Conservation (phyloP, 805 yeast genomes). For the Hanseniaspora occidentalis region DNA sequence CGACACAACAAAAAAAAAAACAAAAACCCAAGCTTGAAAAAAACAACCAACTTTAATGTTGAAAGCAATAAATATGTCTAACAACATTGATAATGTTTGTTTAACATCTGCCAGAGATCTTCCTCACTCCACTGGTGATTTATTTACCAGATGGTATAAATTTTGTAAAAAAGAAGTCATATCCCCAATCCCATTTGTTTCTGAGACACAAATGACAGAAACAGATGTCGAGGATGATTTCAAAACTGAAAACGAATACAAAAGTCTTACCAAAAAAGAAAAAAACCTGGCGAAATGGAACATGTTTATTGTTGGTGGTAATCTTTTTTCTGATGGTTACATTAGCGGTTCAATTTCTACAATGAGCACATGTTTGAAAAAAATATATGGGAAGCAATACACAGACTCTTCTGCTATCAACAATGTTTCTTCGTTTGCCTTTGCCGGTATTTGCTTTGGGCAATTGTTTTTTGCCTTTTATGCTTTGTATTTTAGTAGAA, state of each 20-base stretch:
- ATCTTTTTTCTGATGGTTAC: slow-evolving; percentile 87
- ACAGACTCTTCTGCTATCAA: slow-evolving; percentile 53
- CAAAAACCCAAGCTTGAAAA: too few relatives aligned
- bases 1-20: too few relatives aligned
- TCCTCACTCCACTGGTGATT: too few relatives aligned
- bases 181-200: too few relatives aligned
- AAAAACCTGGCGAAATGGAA: background rate
- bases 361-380: slow-evolving; percentile 61
- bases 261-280: background rate
- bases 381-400: slow-evolving; percentile 53
- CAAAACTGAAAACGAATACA: background rate
- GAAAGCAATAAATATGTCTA: too few relatives aligned
- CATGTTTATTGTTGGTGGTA: background rate
- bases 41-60: too few relatives aligned
- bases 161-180: too few relatives aligned
- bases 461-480: slow-evolving; percentile 69
- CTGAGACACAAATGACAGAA: too few relatives aligned
- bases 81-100: too few relatives aligned
- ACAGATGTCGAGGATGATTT: background rate
- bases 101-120: too few relatives aligned
- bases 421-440: slow-evolving; percentile 76
- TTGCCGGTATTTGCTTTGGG: slow-evolving; percentile 86
- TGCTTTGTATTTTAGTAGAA: slow-evolving; percentile 72
- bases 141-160: too few relatives aligned
- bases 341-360: slow-evolving; percentile 75